Conservation (phyloP, 495 filamentous ascomycete species). For the Cercophora sp. region DNA sequence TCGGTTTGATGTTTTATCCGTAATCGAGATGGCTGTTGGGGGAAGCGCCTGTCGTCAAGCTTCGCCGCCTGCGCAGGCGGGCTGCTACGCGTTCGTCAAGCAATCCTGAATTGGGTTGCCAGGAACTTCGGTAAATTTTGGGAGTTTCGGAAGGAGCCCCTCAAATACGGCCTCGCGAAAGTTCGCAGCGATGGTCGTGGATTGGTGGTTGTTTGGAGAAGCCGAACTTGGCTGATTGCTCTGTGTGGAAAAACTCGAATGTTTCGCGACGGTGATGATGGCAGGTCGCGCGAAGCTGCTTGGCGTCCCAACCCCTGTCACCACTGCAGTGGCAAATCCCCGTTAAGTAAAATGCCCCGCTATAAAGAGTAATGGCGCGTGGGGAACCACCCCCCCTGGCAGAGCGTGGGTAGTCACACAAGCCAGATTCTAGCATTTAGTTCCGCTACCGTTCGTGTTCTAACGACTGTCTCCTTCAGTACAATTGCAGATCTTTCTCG, state of each 20-base stretch:
- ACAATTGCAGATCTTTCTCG: no score
- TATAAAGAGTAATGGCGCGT: not conserved
- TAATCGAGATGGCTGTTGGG: not conserved
- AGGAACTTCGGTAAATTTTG: no score
- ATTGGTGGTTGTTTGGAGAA: conserved; percentile 18
- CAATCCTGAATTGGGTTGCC: no score
- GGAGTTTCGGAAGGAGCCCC: no score
- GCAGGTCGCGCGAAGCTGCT: conserved; percentile 17
- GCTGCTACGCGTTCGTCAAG: conserved; percentile 14
- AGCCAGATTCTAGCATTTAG: no score
- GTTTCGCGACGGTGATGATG: conserved; percentile 18
- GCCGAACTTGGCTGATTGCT: conserved; percentile 23
- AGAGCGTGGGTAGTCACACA: no score
- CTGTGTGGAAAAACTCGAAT: conserved; percentile 25
- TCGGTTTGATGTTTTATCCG: no score
- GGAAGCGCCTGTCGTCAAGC: conserved; percentile 7
- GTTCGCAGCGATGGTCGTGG: conserved; percentile 18
- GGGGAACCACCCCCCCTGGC: not conserved
- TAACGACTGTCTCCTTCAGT: no score
- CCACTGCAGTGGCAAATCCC: conserved; percentile 5
- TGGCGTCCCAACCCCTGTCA: conserved; percentile 15
- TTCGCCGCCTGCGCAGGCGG: conserved; percentile 18
- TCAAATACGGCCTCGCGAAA: conserved; percentile 13
- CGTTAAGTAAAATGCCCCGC: not conserved
- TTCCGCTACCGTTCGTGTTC: no score